These are phyloP conservation scores for Blastobotrys mokoenaii DNA, from an alignment of 805 yeast genomes.

Conservation along the genomic window DNA sequence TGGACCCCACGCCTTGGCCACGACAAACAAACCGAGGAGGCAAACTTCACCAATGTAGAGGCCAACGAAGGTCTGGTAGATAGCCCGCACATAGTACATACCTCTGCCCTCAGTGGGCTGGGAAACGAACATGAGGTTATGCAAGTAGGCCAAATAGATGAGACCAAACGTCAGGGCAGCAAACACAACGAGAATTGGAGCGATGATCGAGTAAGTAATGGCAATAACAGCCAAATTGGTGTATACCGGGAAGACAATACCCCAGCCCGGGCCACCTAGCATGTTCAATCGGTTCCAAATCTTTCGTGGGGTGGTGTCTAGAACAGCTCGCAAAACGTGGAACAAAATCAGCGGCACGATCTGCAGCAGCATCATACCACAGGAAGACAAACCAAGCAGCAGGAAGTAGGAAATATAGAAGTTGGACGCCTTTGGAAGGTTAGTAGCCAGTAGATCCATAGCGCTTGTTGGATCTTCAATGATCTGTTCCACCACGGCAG, in stretches of 20 bases:
- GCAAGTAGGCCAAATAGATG: conserved; percentile 67
- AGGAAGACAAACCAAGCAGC: conserved; percentile 69
- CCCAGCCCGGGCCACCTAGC: conserved; percentile 67
- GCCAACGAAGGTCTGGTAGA: conserved; percentile 84
- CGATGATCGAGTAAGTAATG: conserved; percentile 68
- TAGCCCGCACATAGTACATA: conserved; percentile 74
- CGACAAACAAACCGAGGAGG: conserved; percentile 75
- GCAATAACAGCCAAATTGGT: conserved; percentile 68
- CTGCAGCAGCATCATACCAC: conserved; percentile 73
- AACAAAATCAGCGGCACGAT: conserved; percentile 64
- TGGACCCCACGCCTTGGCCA: conserved; percentile 95
- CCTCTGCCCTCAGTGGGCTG: conserved; percentile 73
- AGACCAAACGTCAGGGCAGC: conserved; percentile 61
- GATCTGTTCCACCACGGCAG: conserved; percentile 64
- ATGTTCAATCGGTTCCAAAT: conserved; percentile 72
- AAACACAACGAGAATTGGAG: conserved; percentile 78
- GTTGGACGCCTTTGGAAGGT: conserved; percentile 84
- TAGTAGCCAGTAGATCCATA: conserved; percentile 62
- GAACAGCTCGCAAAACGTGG: conserved; percentile 56
- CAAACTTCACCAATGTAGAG: conserved; percentile 82
- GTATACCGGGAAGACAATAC: conserved; percentile 70
- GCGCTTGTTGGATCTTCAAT: conserved; percentile 66
- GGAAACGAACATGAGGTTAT: conserved; percentile 67
- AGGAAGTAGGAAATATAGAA: conserved; percentile 79
- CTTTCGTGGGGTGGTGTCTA: conserved; percentile 86